Conservation (phyloP, 2,329 filamentous ascomycete genomes). For the Scedosporium aurantiacum region DNA sequence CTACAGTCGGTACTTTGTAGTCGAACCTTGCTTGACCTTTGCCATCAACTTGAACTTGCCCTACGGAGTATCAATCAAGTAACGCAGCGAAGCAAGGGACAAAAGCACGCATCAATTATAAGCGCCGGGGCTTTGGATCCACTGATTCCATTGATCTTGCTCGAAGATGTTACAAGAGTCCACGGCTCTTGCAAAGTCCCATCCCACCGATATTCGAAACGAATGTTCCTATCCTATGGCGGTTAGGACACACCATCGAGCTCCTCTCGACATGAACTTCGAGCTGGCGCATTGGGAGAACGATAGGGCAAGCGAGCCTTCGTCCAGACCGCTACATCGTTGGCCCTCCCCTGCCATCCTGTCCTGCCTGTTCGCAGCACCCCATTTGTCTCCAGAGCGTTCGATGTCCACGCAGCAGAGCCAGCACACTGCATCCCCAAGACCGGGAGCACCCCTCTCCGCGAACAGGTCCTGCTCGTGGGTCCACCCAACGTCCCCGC, state of each 20-base stretch:
- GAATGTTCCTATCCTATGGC: background rate
- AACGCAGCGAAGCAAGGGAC: no score
- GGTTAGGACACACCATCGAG: background rate
- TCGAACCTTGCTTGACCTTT: background rate
- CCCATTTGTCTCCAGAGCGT: background rate
- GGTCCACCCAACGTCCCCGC: background rate
- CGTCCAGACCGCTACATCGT: background rate
- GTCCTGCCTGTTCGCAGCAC: background rate
- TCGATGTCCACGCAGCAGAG: background rate
- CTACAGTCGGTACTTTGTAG: background rate
- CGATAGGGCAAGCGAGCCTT: background rate
- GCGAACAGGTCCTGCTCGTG: background rate
- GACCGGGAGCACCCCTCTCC: background rate
- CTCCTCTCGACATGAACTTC: background rate
- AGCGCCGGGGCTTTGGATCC: no score
- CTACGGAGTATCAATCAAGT: no score
- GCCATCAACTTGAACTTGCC: background rate
- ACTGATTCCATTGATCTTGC: no score
- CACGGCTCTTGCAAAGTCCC: background rate
- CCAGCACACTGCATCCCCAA: background rate
- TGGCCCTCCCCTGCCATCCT: background rate
- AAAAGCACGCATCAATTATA: no score
- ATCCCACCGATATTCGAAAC: background rate
- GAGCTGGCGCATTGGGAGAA: background rate
- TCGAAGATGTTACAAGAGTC: no score